Evolutionary conservation across 306 rosid genomes (phyloP), one percentile per base, ranked within the genome.

Genomic region (Prinsepia uniflora): DNA sequence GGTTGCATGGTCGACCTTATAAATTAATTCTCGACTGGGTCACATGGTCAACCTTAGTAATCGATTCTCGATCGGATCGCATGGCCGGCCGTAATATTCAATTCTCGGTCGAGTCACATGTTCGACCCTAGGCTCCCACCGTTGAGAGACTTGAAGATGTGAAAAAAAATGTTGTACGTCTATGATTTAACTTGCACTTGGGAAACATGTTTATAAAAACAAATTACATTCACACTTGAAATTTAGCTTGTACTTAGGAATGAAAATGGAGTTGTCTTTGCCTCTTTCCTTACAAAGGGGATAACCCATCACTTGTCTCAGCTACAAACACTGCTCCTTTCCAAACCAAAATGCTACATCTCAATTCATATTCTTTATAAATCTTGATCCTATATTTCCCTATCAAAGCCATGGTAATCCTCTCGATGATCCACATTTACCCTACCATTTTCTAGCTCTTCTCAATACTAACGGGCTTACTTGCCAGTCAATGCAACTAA

Each of bases 311-410:
- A 12, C 75, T 59, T 76, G 76, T 68, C 72, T 70, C 19, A 54
- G 84, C 71, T 93, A 79, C 85, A 78, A 81, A 87, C 92, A 39
- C 73, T 93, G 22, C 91, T 93, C 70, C 94, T 90, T 72, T 93
- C 98, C 17, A 93, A 90, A 73, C 94, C 97, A 10, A 93, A 88
- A 61, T 91, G 91, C 79, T 93, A 72, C 79, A 76, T 93, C 42
- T 92, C 92, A 34, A 74, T 93, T 65, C 87, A 84, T 45, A 81
- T 93, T 83, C 86, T 93, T 68, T 75, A 87, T 43, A 93, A 87
- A 76, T 93, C 97, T 22, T 81, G 97, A 41, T 73, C 92, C 47
- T 93, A 90, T 75, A 89, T 93, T 75, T 45, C 87, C 70, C 79
- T 88, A 77, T 22, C 78, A 22, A 80, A 82, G 77, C 96, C 96